Evolutionary conservation across 352 stramenopile genomes (phyloP).

Genomic region (Phytophthora pinifolia): DNA sequence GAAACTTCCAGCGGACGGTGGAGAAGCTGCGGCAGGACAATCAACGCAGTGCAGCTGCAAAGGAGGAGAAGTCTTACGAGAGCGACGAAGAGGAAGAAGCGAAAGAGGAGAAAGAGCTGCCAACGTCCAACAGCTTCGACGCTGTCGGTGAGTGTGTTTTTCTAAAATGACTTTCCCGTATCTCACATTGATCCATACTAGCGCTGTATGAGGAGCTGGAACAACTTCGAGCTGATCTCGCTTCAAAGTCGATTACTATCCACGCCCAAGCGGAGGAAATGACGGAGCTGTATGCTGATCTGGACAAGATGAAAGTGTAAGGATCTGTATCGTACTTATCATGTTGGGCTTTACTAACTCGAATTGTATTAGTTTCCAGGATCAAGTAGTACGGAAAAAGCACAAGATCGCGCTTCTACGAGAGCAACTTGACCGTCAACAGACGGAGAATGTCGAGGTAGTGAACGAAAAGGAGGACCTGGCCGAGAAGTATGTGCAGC

Average conservation of each 20-base stretch:
- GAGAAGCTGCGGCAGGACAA: slow-evolving; percentile 63
- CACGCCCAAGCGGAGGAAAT: slow-evolving; percentile 67
- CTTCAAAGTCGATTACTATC: slow-evolving; percentile 55
- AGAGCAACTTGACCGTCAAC: slow-evolving; percentile 45
- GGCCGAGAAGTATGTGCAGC: slow-evolving; percentile 39
- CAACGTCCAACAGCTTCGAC: slow-evolving; percentile 9
- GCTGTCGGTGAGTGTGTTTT: slow-evolving; percentile 12
- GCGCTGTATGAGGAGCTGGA: slow-evolving; percentile 60
- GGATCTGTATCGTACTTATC: not conserved
- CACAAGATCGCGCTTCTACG: slow-evolving; percentile 36
- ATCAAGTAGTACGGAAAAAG: slow-evolving; percentile 39
- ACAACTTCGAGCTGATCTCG: slow-evolving; percentile 51
- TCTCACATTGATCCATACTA: too few relatives aligned
- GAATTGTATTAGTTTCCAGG: slow-evolving; percentile 27
- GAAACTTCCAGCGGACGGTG: slow-evolving; percentile 70
- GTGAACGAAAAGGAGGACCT: slow-evolving; percentile 56
- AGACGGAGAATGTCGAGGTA: slow-evolving; percentile 52
- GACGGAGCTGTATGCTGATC: slow-evolving; percentile 48
- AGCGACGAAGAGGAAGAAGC: slow-evolving; percentile 37
- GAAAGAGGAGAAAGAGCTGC: slow-evolving; percentile 28
- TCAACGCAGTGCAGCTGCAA: slow-evolving; percentile 22
- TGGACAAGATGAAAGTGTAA: slow-evolving; percentile 53
- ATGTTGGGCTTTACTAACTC: not conserved
- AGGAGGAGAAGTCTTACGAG: slow-evolving; percentile 36
- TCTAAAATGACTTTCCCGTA: too few relatives aligned